phyloP scores from a whole-genome alignment of 2,329 filamentous ascomycete genomes.

The Alternaria ventricosa region DNA sequence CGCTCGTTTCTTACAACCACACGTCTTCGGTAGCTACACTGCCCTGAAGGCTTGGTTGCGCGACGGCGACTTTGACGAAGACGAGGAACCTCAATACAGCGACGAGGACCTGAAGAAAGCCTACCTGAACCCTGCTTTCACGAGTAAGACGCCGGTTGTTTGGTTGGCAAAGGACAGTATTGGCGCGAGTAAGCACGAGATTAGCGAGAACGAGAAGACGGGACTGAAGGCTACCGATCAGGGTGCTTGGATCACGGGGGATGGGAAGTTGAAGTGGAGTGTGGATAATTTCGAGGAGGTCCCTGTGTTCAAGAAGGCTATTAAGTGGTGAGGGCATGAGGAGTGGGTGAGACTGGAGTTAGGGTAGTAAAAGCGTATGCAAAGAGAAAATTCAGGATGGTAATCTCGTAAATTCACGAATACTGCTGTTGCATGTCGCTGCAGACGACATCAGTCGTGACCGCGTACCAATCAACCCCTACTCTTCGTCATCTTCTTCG shows the following conservation, averaged over 20 bases:
- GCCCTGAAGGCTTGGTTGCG: constrained; percentile 44
- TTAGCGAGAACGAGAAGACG: constrained; percentile 36
- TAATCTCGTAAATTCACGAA: not conserved
- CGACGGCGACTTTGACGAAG: constrained; percentile 40
- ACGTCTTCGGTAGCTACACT: constrained; percentile 42
- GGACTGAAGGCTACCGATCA: constrained; percentile 39
- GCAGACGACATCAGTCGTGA: not conserved
- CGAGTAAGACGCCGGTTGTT: constrained; percentile 41
- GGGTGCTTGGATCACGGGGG: constrained; percentile 44
- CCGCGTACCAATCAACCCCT: not conserved
- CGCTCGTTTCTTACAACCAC: constrained; percentile 45
- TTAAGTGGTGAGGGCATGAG: constrained; percentile 31
- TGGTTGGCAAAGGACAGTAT: constrained; percentile 44
- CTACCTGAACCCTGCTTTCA: constrained; percentile 44
- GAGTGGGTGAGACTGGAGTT: not conserved
- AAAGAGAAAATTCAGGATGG: not conserved
- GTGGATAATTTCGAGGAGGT: constrained; percentile 40
- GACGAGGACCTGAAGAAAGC: constrained; percentile 44
- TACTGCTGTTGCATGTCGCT: not conserved
- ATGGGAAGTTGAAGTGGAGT: constrained; percentile 39
- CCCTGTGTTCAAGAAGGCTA: constrained; percentile 41
- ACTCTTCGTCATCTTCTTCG: not conserved
- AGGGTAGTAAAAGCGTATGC: not conserved
- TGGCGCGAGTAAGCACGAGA: constrained; percentile 41
- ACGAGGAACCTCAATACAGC: constrained; percentile 41